phyloP scores from a whole-genome alignment of 176 grass and related monocot genomes.

The Leersia perrieri region DNA sequence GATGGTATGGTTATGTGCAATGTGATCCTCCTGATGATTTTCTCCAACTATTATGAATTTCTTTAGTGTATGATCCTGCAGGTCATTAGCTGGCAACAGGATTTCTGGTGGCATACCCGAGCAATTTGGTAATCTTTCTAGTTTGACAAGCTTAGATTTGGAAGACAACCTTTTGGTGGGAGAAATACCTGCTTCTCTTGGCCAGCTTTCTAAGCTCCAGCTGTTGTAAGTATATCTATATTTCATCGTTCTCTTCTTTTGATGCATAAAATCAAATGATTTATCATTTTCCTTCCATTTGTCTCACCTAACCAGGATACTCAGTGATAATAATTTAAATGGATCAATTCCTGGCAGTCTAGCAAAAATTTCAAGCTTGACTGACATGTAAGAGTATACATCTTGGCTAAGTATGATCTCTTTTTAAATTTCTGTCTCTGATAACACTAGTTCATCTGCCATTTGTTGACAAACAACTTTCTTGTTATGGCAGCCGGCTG shows the following conservation, averaged over 20 bases:
- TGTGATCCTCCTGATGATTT: not conserved
- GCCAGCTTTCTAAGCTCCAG: constrained; percentile 59
- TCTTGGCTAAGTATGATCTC: not conserved
- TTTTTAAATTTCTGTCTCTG: not conserved
- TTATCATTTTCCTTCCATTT: not conserved
- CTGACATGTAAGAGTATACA: constrained; percentile 61
- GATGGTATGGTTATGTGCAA: not conserved
- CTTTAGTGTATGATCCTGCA: constrained; percentile 42
- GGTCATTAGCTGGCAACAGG: constrained; percentile 58
- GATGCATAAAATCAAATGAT: not conserved
- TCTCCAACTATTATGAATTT: constrained; percentile 7
- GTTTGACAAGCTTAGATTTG: constrained; percentile 64
- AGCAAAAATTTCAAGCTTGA: constrained; percentile 63
- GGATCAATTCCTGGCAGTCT: constrained; percentile 65
- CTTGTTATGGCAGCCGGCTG: constrained; percentile 56
- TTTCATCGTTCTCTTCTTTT: not conserved
- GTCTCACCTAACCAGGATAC: constrained; percentile 54
- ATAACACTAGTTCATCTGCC: not conserved
- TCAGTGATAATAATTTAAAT: constrained; percentile 66
- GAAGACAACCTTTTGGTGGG: constrained; percentile 66
- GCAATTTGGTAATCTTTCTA: constrained; percentile 70
- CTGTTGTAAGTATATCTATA: constrained; percentile 54
- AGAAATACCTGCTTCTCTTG: constrained; percentile 74
- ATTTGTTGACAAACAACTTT: constrained; percentile 31
- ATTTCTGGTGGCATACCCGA: constrained; percentile 68